Evolutionary conservation across 1,284 basidiomycete genomes (phyloP).

Genomic region (Cutaneotrichosporon arboriforme): DNA sequence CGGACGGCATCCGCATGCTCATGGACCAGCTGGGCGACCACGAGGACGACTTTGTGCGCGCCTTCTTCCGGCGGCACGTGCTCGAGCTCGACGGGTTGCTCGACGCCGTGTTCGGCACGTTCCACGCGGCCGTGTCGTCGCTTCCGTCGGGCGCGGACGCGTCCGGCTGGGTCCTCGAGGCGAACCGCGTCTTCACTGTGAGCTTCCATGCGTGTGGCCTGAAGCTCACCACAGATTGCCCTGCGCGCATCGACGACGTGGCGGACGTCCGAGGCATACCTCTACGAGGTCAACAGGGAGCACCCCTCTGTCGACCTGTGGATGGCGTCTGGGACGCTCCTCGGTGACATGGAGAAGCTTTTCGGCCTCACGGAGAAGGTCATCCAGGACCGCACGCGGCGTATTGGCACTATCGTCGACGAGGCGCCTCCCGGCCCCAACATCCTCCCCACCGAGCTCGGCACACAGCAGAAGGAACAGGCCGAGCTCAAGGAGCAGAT

Average conservation of each 20-base stretch:
- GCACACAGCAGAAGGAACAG: conserved; percentile 29
- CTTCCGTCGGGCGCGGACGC: conserved; percentile 38
- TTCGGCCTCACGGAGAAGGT: conserved; percentile 61
- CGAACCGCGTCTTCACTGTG: conserved; percentile 67
- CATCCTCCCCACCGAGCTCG: conserved; percentile 2
- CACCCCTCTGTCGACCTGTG: conserved; percentile 68
- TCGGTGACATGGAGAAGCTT: conserved; percentile 66
- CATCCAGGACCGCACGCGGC: conserved; percentile 50
- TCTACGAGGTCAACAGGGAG: conserved; percentile 64
- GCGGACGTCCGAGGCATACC: conserved; percentile 61
- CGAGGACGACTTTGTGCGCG: conserved; percentile 71
- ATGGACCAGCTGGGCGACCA: conserved; percentile 34
- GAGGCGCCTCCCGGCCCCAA: conserved; percentile 25
- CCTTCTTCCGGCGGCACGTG: conserved; percentile 75
- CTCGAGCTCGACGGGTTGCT: conserved; percentile 42
- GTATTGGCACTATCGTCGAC: conserved; percentile 51
- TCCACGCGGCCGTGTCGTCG: conserved; percentile 21
- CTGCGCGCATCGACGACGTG: conserved; percentile 67
- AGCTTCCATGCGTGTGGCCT: conserved; percentile 27
- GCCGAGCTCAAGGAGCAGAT: conserved; percentile 56
- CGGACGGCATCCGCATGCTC: conserved; percentile 44
- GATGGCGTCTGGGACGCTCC: conserved; percentile 65
- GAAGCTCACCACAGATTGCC: conserved; percentile 54
- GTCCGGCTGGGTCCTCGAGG: conserved; percentile 58
- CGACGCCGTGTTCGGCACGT: conserved; percentile 34